A percentile compares a stretch with the other conserved stretches of the same genome.
phyloP scores from a whole-genome alignment of 768 basidiomycete genomes.

The Psilocybe cubensis region DNA sequence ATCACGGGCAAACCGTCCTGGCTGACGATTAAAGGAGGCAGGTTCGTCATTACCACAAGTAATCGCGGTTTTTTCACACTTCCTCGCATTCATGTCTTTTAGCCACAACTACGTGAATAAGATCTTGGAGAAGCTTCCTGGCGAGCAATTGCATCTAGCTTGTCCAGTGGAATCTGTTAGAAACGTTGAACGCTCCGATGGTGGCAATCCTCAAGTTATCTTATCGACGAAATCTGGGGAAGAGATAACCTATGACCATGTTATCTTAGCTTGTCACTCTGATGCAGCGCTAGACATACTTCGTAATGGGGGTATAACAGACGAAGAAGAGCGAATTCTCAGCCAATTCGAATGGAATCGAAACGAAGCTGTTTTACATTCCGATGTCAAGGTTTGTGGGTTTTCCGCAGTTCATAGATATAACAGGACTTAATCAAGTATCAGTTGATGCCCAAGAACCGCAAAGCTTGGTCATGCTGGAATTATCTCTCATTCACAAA shows the following conservation, averaged over 20 bases:
- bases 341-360: constrained; percentile 65
- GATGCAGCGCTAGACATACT: constrained; percentile 61
- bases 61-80: not conserved
- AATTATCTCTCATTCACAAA: constrained; percentile 68
- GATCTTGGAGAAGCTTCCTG: constrained; percentile 58
- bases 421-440: not conserved
- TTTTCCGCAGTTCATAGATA: not conserved
- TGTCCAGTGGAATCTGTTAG: constrained; percentile 55
- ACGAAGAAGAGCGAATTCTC: constrained; percentile 58
- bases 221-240: constrained; percentile 52
- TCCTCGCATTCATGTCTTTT: not conserved
- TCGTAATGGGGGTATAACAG: constrained; percentile 50
- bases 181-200: constrained; percentile 23
- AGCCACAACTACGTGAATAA: constrained; percentile 71
- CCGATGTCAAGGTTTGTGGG: constrained; percentile 55
- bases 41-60: constrained; percentile 39
- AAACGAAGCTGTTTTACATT: constrained; percentile 72
- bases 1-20: constrained; percentile 71
- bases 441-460: constrained; percentile 69
- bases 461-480: constrained; percentile 76
- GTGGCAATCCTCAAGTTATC: constrained; percentile 32
- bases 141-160: constrained; percentile 57
- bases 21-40: constrained; percentile 75
- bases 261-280: constrained; percentile 77
- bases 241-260: constrained; percentile 60